Evolutionary conservation across 78 protist genomes (phyloP).

Genomic region (Dictyostelium intermedium): DNA sequence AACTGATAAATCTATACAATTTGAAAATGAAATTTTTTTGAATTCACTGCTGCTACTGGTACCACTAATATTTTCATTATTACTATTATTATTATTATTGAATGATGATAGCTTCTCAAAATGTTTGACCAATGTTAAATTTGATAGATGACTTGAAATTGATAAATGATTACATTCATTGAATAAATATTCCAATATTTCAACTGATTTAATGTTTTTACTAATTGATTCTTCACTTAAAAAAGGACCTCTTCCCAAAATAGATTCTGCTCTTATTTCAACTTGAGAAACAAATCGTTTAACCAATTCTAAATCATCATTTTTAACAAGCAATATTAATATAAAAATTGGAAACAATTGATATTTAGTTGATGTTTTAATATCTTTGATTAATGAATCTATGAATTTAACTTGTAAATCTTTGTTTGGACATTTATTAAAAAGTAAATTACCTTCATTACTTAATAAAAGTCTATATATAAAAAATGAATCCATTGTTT

Average conservation of each 20-base stretch:
- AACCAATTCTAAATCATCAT: neutral
- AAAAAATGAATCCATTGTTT: no score
- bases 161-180: neutral
- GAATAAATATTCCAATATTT: neutral
- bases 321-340: neutral
- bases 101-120: neutral
- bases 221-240: neutral
- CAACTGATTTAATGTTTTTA: neutral
- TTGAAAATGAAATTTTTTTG: neutral
- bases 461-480: no score
- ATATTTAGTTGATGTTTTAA: neutral
- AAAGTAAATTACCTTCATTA: neutral
- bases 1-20: neutral
- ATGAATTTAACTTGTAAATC: neutral
- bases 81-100: no score
- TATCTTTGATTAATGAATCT: neutral
- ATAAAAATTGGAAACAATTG: neutral
- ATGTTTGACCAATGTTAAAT: neutral
- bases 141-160: neutral
- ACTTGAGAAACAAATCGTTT: neutral
- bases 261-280: no score
- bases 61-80: no score
- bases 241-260: neutral
- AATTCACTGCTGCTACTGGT: no score
- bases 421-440: neutral